A percentile compares a stretch with the other conserved stretches of the same genome.
phyloP scores from a whole-genome alignment of 148 eudicot species.

The Chenopodium suecicum region DNA sequence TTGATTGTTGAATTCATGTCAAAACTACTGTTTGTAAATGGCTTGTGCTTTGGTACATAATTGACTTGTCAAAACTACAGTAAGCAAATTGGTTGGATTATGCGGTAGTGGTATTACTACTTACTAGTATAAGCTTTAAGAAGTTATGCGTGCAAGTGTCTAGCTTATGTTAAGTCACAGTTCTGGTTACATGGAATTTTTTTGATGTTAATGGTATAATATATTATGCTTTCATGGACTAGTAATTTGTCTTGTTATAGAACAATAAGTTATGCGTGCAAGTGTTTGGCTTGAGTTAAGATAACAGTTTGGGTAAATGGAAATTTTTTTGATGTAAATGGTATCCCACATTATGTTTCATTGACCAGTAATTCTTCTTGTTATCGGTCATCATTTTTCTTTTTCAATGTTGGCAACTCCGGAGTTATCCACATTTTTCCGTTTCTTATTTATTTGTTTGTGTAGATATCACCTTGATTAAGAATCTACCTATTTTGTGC shows the following conservation, averaged over 20 bases:
- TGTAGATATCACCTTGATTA: not conserved
- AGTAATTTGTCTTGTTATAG: not conserved
- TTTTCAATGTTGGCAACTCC: not conserved
- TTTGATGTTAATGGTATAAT: not conserved
- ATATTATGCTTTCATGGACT: too few relatives aligned
- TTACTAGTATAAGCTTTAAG: not conserved
- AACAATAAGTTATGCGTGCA: not conserved
- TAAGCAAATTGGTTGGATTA: not conserved
- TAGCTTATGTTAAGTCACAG: not conserved
- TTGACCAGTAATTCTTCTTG: too few relatives aligned
- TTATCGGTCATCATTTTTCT: not conserved
- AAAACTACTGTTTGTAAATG: not conserved
- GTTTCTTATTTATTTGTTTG: not conserved
- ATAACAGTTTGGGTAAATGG: not conserved
- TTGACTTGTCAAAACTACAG: not conserved
- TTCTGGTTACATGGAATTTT: not conserved
- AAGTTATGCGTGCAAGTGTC: not conserved
- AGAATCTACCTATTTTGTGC: not conserved
- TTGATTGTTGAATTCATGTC: not conserved
- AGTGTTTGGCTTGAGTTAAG: not conserved
- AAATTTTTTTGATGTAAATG: not conserved
- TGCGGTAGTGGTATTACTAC: not conserved
- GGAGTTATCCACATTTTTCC: not conserved
- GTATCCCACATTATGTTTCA: not conserved
- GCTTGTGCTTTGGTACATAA: not conserved